phyloP scores from a whole-genome alignment of 1,284 basidiomycete genomes.

The Microbotryomycetes sp. region DNA sequence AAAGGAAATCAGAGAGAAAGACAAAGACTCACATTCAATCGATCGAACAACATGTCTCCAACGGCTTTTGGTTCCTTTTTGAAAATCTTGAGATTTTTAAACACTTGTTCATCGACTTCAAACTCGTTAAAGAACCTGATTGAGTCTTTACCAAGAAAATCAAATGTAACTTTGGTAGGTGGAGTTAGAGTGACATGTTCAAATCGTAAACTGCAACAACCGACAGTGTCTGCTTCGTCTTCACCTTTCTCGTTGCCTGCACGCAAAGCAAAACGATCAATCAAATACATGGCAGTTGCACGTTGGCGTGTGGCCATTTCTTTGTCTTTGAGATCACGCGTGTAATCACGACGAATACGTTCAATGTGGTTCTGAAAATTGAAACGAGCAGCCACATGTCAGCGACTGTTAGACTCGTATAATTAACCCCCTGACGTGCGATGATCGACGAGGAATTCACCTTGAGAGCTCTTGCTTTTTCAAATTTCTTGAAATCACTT shows the following conservation, averaged over 20 bases:
- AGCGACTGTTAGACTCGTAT: no score
- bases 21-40: conserved; percentile 44
- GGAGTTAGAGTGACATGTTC: conserved; percentile 87
- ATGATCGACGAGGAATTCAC: no score
- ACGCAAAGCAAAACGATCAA: conserved; percentile 87
- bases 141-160: conserved; percentile 96
- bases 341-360: conserved; percentile 79
- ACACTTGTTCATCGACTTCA: conserved; percentile 75
- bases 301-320: conserved; percentile 88
- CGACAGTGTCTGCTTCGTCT: conserved; percentile 94
- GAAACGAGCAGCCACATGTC: no score
- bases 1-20: no score
- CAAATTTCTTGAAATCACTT: conserved; percentile 91
- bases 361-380: conserved; percentile 88
- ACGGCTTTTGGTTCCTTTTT: conserved; percentile 81
- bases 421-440: background rate
- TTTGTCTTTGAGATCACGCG: conserved; percentile 73
- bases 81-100: conserved; percentile 85
- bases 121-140: conserved; percentile 84
- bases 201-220: conserved; percentile 89
- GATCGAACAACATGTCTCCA: conserved; percentile 87
- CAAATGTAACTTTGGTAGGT: conserved; percentile 76
- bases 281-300: conserved; percentile 95
- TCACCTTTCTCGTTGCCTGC: conserved; percentile 98
- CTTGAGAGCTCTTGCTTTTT: conserved; percentile 91